Base-by-base conservation (phyloP, 805 yeast species). In the Isabelozyma heimii region DNA sequence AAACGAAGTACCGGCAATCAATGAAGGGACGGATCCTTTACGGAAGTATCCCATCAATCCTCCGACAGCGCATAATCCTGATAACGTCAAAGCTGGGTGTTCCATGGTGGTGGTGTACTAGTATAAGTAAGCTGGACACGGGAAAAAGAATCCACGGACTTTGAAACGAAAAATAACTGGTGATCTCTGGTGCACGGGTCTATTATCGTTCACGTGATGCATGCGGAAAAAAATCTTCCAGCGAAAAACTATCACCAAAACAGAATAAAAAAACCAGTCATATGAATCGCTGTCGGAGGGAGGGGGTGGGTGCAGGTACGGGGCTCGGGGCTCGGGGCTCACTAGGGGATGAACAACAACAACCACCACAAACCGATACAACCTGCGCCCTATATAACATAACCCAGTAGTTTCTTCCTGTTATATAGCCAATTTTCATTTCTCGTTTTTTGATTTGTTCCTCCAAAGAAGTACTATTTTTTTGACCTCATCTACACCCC, bases 1-100 rank as follows among this genome's bases (percentile, higher is more conserved):
- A 53, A 87, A 72, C 1, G 83, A 67, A 8, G 80, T 54, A 38
- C 97, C 97, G 1, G 92, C 96, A 43, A 82, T 69, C 47, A 91
- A 75, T 0, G 97, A 89, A 17, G 96, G 95, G 37, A 85, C 61
- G 1, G 96, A 88, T 10, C 85, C 80, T 57, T 87, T 86, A 55
- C 77, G 80, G 67, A 69, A 59, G 66, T 72, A 88, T 38, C 94
- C 94, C 68, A 83, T 78, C 38, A 80, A 54, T 44, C 94, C 95
- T 47, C 94, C 94, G 47, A 81, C 63, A 47, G 85, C 76, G 58
- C 87, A 75, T 53, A 87, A 77, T 12, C 84, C 88, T 20, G 90
- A 81, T 57, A 87, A 75, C 16, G 91, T 83, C 57, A 75, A 81
- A 47, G 89, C 83, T 48, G 91, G 91, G 64, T 87, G 94, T 70